Base-by-base conservation (phyloP, 2,329 filamentous ascomycete genomes). In the Pseudocercospora eumusae region DNA sequence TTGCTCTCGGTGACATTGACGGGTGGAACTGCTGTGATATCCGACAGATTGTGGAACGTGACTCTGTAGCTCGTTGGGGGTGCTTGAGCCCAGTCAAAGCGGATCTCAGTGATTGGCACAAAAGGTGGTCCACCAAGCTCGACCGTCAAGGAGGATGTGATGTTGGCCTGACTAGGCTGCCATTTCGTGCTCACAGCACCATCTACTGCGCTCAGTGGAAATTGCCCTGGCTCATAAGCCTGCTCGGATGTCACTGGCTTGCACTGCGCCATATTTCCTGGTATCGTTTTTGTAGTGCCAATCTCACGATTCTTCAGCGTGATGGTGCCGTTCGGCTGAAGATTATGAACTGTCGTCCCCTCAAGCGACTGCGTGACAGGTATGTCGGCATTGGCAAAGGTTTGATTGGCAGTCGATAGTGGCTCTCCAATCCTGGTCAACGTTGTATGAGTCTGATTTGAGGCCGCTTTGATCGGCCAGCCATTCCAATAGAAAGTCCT, bases 401-500 rank as follows among this genome's bases (percentile, higher is more conserved):
- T 80, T 15, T 71, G 64, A 67, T 87, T 85, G 7, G 85, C 86
- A 1, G 79, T 83, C 0, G 80, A 69, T 1, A 86, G 79, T 0
- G 79, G 76, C 2, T 76, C 76, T 0, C 77, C 70, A 1, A 83
- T 75, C 13, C 87, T 84, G 13, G 79, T 81, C 40, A 90, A 75
- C 1, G 80, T 85, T 0, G 88, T 90, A 68, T 90, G 86, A 0
- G 86, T 88, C 45, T 80, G 78, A 70, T 89, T 89, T 2, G 86
- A 84, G 33, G 74, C 78, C 0, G 86, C 85, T 9, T 82, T 81
- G 66, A 90, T 82, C 3, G 85, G 85, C 74, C 85, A 85, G 18
- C 87, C 87, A 65, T 83, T 84, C 80, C 84, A 89, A 76, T 88
- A 87, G 72, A 89, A 84, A 0, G 82, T 87, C 6, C 87, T 83